Evolutionary conservation across 495 filamentous ascomycete species (phyloP).

Genomic region (Diplogelasinospora grovesii): DNA sequence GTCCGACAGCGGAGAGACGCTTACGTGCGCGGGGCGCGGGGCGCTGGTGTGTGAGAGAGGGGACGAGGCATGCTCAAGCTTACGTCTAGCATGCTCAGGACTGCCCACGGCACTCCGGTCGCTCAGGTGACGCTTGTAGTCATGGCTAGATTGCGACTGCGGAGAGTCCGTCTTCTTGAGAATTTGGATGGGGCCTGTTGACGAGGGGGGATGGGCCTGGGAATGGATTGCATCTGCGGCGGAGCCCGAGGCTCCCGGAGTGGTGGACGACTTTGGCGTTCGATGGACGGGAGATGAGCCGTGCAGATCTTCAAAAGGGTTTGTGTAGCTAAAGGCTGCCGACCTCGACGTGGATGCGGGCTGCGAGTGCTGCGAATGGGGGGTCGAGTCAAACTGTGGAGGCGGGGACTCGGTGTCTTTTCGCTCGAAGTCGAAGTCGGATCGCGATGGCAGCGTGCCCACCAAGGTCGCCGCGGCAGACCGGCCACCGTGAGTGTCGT

Average conservation of each 20-base stretch:
- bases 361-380: conserved; percentile 34
- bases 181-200: conserved; percentile 26
- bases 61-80: conserved; percentile 37
- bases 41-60: conserved; percentile 15
- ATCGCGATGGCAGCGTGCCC: conserved; percentile 20
- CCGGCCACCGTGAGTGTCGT: conserved; percentile 12
- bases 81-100: conserved; percentile 38
- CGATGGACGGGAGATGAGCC: conserved; percentile 28
- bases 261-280: conserved; percentile 36
- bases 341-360: conserved; percentile 19
- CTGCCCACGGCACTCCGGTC: conserved; percentile 32
- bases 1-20: conserved; percentile 15
- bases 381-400: conserved; percentile 31
- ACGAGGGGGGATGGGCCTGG: no score
- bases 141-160: conserved; percentile 17
- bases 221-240: conserved; percentile 19
- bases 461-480: conserved; percentile 23
- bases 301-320: conserved; percentile 28
- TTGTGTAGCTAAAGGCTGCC: conserved; percentile 20
- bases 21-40: conserved; percentile 2
- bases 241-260: conserved; percentile 25
- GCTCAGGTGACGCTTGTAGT: conserved; percentile 33
- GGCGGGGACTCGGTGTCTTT: conserved; percentile 28
- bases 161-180: conserved; percentile 32
- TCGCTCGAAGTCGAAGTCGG: conserved; percentile 32